These are phyloP conservation scores for Blastomyces gilchristii DNA, from an alignment of 2,329 filamentous ascomycete genomes.

Conservation along the genomic window DNA sequence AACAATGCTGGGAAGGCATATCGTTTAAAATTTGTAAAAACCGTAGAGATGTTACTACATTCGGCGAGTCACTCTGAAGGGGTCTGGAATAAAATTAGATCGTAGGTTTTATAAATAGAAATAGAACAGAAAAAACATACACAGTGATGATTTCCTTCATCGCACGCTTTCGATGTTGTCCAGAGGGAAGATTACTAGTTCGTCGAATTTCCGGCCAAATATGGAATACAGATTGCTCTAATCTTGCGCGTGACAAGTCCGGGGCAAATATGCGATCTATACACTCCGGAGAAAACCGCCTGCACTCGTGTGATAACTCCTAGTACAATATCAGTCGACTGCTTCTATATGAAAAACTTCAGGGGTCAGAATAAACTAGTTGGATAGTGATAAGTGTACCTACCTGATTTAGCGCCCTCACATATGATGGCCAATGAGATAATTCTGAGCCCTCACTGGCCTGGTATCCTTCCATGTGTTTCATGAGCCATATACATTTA, in stretches of 20 bases:
- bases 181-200: conserved; percentile 5
- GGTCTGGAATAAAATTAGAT: conserved; percentile 1
- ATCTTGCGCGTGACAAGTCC: conserved; percentile 3
- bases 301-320: conserved; percentile 7
- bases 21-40: conserved; percentile 1
- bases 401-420: conserved; percentile 5
- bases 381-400: not conserved
- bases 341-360: not conserved
- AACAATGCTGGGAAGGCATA: conserved; percentile 1
- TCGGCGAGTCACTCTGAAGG: not conserved
- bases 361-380: not conserved
- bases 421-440: conserved; percentile 7
- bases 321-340: not conserved
- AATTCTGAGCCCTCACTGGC: not conserved
- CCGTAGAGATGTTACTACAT: not conserved
- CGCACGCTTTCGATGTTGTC: not conserved
- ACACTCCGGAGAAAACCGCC: conserved; percentile 5
- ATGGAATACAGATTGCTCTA: conserved; percentile 6
- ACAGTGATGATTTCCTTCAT: conserved; percentile 5
- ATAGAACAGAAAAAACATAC: not conserved
- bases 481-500: conserved; percentile 7
- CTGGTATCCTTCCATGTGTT: not conserved
- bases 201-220: conserved; percentile 6
- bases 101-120: not conserved
- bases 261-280: conserved; percentile 5